These are phyloP conservation scores for Verticillium nonalfalfae DNA, from an alignment of 2,329 filamentous ascomycete genomes.

Conservation along the genomic window DNA sequence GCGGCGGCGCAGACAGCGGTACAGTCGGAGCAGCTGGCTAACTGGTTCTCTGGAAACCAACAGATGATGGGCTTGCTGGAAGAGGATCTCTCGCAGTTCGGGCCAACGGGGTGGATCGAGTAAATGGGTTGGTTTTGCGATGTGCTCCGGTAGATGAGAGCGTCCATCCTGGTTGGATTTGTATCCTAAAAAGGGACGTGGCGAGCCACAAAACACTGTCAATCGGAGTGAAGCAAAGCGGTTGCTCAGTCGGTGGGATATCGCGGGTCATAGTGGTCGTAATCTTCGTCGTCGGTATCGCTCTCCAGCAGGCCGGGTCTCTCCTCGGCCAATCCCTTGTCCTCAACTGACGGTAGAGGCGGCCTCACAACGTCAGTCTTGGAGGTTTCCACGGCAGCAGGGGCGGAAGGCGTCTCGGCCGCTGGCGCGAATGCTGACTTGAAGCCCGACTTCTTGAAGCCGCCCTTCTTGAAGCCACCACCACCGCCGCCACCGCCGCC, in stretches of 20 bases:
- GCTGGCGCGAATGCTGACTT: constrained; percentile 66
- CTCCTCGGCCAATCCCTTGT: not conserved
- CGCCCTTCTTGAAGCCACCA: constrained; percentile 58
- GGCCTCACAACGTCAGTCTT: not conserved
- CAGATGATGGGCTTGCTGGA: constrained; percentile 61
- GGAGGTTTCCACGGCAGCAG: constrained; percentile 18
- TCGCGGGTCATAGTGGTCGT: constrained; percentile 60
- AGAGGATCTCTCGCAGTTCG: constrained; percentile 47
- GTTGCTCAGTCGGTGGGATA: constrained; percentile 50
- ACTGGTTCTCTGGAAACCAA: constrained; percentile 61
- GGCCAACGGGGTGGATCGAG: not conserved
- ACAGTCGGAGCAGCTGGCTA: constrained; percentile 44
- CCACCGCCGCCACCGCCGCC: constrained; percentile 15
- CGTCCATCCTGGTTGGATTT: not conserved
- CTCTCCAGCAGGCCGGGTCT: constrained; percentile 35
- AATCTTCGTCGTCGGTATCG: constrained; percentile 65
- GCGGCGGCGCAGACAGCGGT: constrained; percentile 16
- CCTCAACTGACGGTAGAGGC: not conserved
- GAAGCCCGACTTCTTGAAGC: constrained; percentile 79
- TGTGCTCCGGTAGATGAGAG: not conserved
- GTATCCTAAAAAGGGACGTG: too few relatives aligned
- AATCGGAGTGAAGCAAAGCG: not conserved
- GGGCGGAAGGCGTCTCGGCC: constrained; percentile 20
- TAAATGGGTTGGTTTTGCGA: not conserved
- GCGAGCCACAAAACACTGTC: too few relatives aligned